These are phyloP conservation scores for Hypoxylon sp. DNA, from an alignment of 2,329 filamentous ascomycete genomes.

Conservation along the genomic window DNA sequence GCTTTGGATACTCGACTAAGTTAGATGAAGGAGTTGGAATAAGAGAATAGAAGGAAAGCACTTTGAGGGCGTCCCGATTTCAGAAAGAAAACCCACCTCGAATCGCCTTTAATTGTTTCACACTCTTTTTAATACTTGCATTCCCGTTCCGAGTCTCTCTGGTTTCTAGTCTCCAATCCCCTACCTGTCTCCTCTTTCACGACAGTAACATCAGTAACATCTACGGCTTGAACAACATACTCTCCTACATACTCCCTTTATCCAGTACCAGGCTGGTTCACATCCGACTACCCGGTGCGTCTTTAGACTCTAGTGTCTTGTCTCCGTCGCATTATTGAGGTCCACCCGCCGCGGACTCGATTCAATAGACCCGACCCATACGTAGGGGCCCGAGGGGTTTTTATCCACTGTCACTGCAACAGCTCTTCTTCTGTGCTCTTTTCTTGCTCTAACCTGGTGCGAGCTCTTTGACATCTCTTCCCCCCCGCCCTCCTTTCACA, in stretches of 20 bases:
- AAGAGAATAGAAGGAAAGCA: conserved; percentile 9
- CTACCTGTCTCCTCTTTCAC: background rate
- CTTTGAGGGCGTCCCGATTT: background rate
- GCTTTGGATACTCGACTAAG: conserved; percentile 9
- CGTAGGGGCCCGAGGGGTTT: conserved; percentile 37
- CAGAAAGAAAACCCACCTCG: conserved; percentile 1
- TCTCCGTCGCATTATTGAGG: conserved; percentile 41
- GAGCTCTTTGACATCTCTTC: conserved; percentile 42
- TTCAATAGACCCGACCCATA: conserved; percentile 40
- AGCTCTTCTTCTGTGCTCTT: conserved; percentile 18
- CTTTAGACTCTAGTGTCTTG: conserved; percentile 36
- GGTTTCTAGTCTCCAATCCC: background rate
- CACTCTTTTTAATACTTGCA: conserved; percentile 9
- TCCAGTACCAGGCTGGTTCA: conserved; percentile 12
- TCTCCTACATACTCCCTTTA: background rate
- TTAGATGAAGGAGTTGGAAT: conserved; percentile 21
- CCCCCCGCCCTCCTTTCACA: conserved; percentile 13
- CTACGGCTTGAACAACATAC: conserved; percentile 7
- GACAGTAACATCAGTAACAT: conserved; percentile 1
- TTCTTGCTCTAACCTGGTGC: conserved; percentile 8
- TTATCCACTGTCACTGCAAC: conserved; percentile 45
- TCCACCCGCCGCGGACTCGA: conserved; percentile 33
- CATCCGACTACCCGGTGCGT: conserved; percentile 26
- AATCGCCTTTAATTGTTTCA: conserved; percentile 30
- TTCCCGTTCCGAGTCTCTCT: conserved; percentile 3